A percentile compares a stretch with the other conserved stretches of the same genome.
Conservation (phyloP, 2,329 filamentous ascomycete species). For the Pyricularia sp. region DNA sequence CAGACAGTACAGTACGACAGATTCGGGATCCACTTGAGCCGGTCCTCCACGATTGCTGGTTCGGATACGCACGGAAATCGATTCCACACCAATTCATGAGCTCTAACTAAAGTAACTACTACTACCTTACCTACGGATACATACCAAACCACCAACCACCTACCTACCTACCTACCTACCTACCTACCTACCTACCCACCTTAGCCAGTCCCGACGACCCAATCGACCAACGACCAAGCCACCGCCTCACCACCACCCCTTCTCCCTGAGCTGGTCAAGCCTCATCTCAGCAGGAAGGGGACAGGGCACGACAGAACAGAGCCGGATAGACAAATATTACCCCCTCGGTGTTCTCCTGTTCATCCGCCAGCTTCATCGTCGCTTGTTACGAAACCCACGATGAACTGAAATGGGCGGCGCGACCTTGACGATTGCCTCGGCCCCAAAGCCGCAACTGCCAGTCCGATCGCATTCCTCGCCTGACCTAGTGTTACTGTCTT, state of each 20-base stretch:
- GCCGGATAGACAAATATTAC: background rate
- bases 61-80: background rate
- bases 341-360: background rate
- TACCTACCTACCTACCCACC: background rate
- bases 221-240: background rate
- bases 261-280: background rate
- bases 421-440: slow-evolving; percentile 28
- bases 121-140: background rate
- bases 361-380: background rate
- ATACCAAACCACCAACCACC: too few relatives aligned
- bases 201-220: background rate
- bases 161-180: too few relatives aligned
- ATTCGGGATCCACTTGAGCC: background rate
- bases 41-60: background rate
- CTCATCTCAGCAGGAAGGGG: background rate
- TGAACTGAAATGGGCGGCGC: slow-evolving; percentile 32
- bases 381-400: background rate
- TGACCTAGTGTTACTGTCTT: slow-evolving; percentile 15
- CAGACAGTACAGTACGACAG: background rate
- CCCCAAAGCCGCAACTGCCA: slow-evolving; percentile 26
- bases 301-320: background rate
- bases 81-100: background rate
- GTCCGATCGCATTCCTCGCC: slow-evolving; percentile 25
- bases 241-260: background rate
- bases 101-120: background rate